phyloP scores from a whole-genome alignment of 768 basidiomycete species.

The Leccinum disarticulatum region DNA sequence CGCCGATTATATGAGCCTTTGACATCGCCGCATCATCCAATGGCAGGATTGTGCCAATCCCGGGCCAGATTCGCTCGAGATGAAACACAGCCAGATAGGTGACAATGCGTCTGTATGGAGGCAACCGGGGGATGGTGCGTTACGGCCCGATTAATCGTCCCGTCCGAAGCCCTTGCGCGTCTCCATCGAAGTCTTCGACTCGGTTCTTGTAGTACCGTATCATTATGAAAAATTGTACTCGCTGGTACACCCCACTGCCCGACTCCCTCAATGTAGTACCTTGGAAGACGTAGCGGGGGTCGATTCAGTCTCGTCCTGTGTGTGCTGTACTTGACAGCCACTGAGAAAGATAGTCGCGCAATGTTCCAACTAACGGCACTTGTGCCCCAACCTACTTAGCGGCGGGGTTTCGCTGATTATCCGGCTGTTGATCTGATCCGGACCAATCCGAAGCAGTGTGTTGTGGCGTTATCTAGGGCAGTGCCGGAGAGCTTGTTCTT shows the following conservation, averaged over 20 bases:
- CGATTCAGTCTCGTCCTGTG: neutral
- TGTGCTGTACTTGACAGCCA: no score
- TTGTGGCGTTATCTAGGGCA: neutral
- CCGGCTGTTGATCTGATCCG: neutral
- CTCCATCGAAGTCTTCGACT: no score
- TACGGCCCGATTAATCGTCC: neutral
- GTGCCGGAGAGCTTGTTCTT: neutral
- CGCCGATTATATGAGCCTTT: neutral
- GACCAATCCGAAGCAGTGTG: neutral
- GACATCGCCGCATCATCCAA: neutral
- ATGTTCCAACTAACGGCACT: neutral
- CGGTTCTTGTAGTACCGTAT: neutral
- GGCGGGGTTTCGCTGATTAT: neutral
- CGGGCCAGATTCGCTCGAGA: neutral
- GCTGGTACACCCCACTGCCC: no score
- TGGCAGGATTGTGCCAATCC: neutral
- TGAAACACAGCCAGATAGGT: neutral
- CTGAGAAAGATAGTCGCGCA: neutral
- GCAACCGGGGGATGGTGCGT: neutral
- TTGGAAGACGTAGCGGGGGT: neutral
- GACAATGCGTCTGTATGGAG: neutral
- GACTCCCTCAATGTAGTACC: neutral
- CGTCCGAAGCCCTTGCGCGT: neutral
- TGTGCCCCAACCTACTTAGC: no score
- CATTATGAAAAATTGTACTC: neutral